phyloP scores from a whole-genome alignment of 371 early-diverging fungal species.

The Mucor lusitanicus region DNA sequence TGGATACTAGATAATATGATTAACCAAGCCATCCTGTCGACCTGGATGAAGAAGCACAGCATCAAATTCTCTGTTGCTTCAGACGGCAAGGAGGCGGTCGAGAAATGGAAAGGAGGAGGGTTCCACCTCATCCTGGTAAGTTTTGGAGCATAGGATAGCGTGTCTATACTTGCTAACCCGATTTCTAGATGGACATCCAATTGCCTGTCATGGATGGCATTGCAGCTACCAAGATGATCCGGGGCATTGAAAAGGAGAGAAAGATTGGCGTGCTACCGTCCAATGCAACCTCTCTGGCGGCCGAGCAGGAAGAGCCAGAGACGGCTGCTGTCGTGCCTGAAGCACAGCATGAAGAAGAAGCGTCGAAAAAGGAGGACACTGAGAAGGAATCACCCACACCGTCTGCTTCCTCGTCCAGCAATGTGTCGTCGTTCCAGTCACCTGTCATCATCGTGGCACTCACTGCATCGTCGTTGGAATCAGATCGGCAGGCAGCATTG shows the following conservation, averaged over 20 bases:
- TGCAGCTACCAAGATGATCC: slow-evolving; percentile 69
- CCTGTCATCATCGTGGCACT: slow-evolving; percentile 85
- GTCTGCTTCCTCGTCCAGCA: not conserved
- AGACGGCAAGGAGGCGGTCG: slow-evolving; percentile 73
- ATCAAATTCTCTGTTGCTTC: slow-evolving; percentile 65
- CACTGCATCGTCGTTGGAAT: slow-evolving; percentile 72
- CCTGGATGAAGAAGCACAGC: slow-evolving; percentile 67
- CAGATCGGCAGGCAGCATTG: slow-evolving; percentile 74
- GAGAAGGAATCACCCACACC: not conserved
- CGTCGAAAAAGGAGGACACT: not conserved
- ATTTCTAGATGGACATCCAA: slow-evolving; percentile 70
- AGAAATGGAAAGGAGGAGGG: slow-evolving; percentile 62
- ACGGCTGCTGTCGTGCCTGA: not conserved
- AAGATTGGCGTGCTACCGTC: slow-evolving; percentile 55
- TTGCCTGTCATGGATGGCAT: slow-evolving; percentile 80
- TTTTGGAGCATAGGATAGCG: not conserved
- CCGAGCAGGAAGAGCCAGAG: not conserved
- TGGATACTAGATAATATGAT: slow-evolving; percentile 62
- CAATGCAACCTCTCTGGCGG: slow-evolving; percentile 22
- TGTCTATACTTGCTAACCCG: not conserved
- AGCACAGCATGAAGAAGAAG: not conserved
- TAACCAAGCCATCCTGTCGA: slow-evolving; percentile 66
- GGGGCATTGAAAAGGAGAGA: slow-evolving; percentile 58
- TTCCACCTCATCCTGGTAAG: slow-evolving; percentile 69
- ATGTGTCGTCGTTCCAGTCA: slow-evolving; percentile 41